Evolutionary conservation across 495 filamentous ascomycete species (phyloP), one percentile per base, ranked within the genome.

Genomic region (Penicillium tannophilum): DNA sequence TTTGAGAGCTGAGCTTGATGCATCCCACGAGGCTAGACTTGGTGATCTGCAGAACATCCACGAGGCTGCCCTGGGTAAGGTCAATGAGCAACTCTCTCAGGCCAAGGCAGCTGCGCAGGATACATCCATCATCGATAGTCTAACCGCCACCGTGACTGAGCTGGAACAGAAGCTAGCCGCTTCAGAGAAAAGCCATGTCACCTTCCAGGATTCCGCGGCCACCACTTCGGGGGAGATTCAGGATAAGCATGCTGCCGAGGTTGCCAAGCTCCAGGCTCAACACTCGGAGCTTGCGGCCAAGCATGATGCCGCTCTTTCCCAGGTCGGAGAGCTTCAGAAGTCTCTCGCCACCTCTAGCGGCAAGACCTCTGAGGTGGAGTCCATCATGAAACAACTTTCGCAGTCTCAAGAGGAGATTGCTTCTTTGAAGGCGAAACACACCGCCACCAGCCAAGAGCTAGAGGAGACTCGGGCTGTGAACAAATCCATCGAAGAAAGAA

Each of bases 11-110:
- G 68, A 80, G n/a, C 63, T 78, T 33, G 76, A 78, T 45, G 55
- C 65, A 28, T 65, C 75, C 1, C 68, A 77, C 60, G 66, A 72
- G 55, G 61, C 65, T 42, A 76, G 76, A 62, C 54, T 79, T 8
- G 70, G 68, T 8, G 72, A 75, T 6, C 66, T 80, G n/a, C 69
- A 73, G 54, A 70, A 73, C 41, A 56, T 72, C 1, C 78, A 80
- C 58, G 70, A 77, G 4, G 56, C 58, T 30, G 65, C 64, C 10
- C 61, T 80, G 49, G 70, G 65, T 6, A 66, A 62, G 28, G 61
- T 69, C 42, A 67, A 68, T 19, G 63, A 71, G 2, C 72, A 79
- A 45, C 69, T 80, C 26, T 54, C 59, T 26, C 56, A 73, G 42
- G 75, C 74, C n/a, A 72, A 73, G 50, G 56, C 68, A 14, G 73